Base-by-base conservation (phyloP, 2,329 filamentous ascomycete genomes). In the Diplodia sapinea region DNA sequence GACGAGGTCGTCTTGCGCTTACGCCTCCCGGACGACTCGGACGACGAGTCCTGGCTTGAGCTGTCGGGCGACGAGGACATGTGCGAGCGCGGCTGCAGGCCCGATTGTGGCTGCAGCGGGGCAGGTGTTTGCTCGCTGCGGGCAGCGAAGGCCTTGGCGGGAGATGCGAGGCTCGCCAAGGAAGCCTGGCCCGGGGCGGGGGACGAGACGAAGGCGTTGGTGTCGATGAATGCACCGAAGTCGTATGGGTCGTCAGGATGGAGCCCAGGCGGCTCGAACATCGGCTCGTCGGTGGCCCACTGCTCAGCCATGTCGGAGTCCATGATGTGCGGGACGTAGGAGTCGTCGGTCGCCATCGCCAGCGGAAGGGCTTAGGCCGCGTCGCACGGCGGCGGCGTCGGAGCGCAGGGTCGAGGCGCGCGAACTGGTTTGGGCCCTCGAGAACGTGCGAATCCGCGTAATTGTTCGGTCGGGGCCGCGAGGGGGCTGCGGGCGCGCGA, bases 31-130 rank as follows among this genome's bases (percentile, higher is more conserved):
- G 79, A 80, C 11, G 79, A 77, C 66, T 81, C 79, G 11, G 79
- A 81, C 5, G 79, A 75, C 20, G 79, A 80, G 70, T 80, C 79
- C 68, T 80, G 78, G 68, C 76, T 78, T 5, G 79, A 81, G 70
- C 76, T 80, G 65, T 81, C 79, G 3, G 75, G 75, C 13, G 79
- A 80, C 15, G 73, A 68, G 11, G 73, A 74, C 62, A 71, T 64
- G 33, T 61, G 52, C 13, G 71, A 72, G n/a, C 71, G 68, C 50
- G 66, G 67, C 52, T 71, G 68, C 49, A 67, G 12, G 50, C 36
- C 33, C 8, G 56, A 52, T 13, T 55, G 49, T 8, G 47, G 23
- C 57, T 63, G 66, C 49, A 57, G 33, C 36, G 57, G 23, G 12
- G 49, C 66, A 51, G 66, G 31, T 6, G 66, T 55, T n/a, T 63